Conservation (phyloP, 73 alveolate species). For the Paramecium tetraurelia region DNA sequence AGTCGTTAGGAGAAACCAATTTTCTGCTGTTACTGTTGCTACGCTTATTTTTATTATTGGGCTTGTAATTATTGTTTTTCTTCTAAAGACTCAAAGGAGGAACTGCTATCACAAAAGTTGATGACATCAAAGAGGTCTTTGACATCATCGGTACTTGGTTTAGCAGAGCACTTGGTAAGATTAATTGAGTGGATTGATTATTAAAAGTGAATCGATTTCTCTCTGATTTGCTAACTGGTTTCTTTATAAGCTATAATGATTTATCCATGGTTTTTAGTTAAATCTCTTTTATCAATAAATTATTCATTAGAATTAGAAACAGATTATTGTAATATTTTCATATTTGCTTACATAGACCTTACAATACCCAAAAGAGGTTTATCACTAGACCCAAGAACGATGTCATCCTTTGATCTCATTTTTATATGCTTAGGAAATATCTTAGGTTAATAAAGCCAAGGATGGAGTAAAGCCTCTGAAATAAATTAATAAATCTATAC, state of each 20-base stretch:
- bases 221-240: constrained; percentile 6
- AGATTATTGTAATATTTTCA: neutral
- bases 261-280: neutral
- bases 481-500: neutral
- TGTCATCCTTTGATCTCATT: neutral
- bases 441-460: neutral
- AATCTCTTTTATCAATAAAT: neutral
- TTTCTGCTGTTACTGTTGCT: neutral
- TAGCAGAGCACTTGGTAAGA: neutral
- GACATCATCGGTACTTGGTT: neutral
- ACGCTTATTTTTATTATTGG: neutral
- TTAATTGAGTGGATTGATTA: neutral
- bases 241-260: neutral
- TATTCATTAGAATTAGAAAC: neutral
- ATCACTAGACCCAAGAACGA: neutral
- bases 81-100: neutral
- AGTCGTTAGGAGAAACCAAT: neutral
- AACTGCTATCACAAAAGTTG: constrained; percentile 9
- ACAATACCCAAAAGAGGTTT: neutral
- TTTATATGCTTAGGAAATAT: neutral
- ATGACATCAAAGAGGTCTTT: constrained; percentile 21
- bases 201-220: neutral
- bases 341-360: neutral
- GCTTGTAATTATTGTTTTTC: neutral
- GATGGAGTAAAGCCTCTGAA: constrained; percentile 18